Percentiles rank a stretch among this genome's conserved stretches.
phyloP scores from a whole-genome alignment of 768 basidiomycete genomes.

The Tricholoma sp. region DNA sequence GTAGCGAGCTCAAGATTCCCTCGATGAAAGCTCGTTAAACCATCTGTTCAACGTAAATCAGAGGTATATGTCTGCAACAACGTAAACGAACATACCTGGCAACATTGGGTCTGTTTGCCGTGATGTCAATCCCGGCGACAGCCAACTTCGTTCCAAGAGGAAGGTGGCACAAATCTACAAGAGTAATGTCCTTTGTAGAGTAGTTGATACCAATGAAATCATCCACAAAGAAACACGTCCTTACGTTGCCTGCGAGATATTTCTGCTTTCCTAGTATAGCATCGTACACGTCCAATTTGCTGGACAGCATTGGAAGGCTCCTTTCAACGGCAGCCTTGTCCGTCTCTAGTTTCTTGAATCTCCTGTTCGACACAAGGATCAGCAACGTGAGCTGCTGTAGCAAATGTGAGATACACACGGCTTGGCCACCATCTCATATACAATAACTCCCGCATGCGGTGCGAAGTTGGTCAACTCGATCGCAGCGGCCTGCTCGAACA shows the following conservation, averaged over 20 bases:
- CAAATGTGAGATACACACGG: conserved; percentile 22
- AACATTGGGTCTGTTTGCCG: conserved; percentile 33
- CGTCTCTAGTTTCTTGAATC: too few relatives aligned
- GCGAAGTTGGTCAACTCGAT: conserved; percentile 45
- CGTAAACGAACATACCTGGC: conserved; percentile 21
- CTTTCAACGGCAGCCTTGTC: conserved; percentile 14
- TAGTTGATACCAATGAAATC: not conserved
- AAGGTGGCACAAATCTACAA: conserved; percentile 37
- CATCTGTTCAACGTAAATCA: too few relatives aligned
- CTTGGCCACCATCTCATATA: conserved; percentile 41
- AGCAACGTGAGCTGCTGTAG: not conserved
- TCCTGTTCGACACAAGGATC: not conserved
- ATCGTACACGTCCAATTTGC: conserved; percentile 39
- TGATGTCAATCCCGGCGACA: conserved; percentile 14
- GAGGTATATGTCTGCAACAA: too few relatives aligned
- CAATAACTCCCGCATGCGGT: conserved; percentile 24
- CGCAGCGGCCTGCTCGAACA: conserved; percentile 36
- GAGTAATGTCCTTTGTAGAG: conserved; percentile 24
- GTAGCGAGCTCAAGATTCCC: too few relatives aligned
- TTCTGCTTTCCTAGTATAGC: conserved; percentile 36
- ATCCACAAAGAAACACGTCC: conserved; percentile 3
- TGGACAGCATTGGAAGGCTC: conserved; percentile 18
- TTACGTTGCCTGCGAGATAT: conserved; percentile 43
- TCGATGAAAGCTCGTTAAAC: too few relatives aligned
- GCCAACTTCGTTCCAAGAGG: conserved; percentile 22